Evolutionary conservation across 2,329 filamentous ascomycete genomes (phyloP).

Genomic region (Pseudofabraea citricarpa): DNA sequence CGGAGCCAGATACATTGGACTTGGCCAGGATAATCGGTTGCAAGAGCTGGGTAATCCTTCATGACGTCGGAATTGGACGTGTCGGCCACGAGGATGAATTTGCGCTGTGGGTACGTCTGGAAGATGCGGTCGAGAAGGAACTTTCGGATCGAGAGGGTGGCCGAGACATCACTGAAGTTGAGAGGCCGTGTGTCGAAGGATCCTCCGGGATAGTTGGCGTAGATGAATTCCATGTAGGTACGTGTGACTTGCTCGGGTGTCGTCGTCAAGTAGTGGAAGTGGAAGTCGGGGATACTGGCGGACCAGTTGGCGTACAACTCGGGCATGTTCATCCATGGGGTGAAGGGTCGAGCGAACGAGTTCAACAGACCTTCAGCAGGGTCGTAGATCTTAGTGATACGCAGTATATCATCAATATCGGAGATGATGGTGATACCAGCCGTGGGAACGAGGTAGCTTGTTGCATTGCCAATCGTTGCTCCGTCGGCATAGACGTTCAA

Average conservation of each 20-base stretch:
- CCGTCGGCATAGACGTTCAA: conserved; percentile 65
- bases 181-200: conserved; percentile 74
- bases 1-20: conserved; percentile 75
- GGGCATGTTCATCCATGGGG: conserved; percentile 75
- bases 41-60: conserved; percentile 58
- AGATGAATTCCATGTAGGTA: conserved; percentile 78
- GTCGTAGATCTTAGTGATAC: conserved; percentile 76
- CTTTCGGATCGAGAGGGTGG: conserved; percentile 66
- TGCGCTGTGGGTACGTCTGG: conserved; percentile 67
- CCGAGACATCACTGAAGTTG: conserved; percentile 73
- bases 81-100: conserved; percentile 72
- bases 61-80: conserved; percentile 75
- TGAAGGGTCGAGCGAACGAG: conserved; percentile 68
- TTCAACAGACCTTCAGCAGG: conserved; percentile 72
- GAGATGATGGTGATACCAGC: conserved; percentile 68
- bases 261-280: conserved; percentile 80
- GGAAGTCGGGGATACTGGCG: conserved; percentile 57
- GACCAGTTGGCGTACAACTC: conserved; percentile 74
- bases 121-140: conserved; percentile 69
- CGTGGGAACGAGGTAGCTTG: conserved; percentile 69
- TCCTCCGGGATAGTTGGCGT: conserved; percentile 70
- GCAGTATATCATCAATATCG: conserved; percentile 76
- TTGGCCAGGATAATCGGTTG: conserved; percentile 60
- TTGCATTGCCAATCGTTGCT: conserved; percentile 64
- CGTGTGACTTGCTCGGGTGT: conserved; percentile 74